A percentile compares a stretch with the other conserved stretches of the same genome.
Evolutionary conservation across 140 eudicot species (phyloP).

Genomic region (Stevia rebaudiana): DNA sequence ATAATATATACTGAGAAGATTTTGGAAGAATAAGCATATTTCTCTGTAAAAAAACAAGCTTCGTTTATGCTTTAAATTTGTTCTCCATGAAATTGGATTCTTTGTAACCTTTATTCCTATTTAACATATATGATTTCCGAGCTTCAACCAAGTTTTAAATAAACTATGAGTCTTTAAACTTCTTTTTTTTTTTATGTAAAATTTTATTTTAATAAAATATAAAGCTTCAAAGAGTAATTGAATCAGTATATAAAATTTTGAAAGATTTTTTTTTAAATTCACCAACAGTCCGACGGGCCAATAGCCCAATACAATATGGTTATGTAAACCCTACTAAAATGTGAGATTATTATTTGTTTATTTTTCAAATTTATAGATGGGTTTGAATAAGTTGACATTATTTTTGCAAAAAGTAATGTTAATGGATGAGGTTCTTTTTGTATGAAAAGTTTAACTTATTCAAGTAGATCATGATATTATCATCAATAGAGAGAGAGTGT

Average conservation of each 20-base stretch:
- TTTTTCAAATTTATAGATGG: not conserved
- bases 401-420: too few species aligned
- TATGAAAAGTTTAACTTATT: conserved; percentile 9
- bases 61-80: conserved; percentile 22
- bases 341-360: not conserved
- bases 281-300: too few species aligned
- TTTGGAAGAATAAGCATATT: conserved; percentile 39
- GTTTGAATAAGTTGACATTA: not conserved
- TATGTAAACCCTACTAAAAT: too few species aligned
- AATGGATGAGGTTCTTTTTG: conserved; percentile 9
- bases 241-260: too few species aligned
- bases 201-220: not conserved
- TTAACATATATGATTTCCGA: conserved; percentile 19
- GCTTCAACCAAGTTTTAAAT: not conserved
- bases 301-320: too few species aligned
- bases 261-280: too few species aligned
- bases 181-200: too few species aligned
- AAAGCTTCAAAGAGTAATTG: too few species aligned
- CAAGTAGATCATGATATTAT: not conserved
- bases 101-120: conserved; percentile 19
- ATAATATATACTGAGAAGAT: conserved; percentile 30
- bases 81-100: conserved; percentile 33
- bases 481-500: not conserved
- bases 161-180: too few species aligned
- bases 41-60: conserved; percentile 24